Conservation (phyloP, 306 rosid species). For the Quercus berberidifolia region DNA sequence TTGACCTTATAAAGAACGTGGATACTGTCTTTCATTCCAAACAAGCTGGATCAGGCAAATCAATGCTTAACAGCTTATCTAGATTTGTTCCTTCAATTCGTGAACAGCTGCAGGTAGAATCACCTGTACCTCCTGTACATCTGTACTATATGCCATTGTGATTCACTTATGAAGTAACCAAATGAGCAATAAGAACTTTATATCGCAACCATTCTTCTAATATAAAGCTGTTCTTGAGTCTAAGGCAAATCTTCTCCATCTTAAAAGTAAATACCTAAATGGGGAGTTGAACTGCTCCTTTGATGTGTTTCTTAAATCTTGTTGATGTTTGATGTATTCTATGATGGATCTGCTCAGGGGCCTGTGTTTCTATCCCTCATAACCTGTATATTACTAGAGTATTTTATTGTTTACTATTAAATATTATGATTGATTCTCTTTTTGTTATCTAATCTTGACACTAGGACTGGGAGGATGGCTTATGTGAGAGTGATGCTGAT, state of each 20-base stretch:
- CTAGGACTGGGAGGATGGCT: slow-evolving; percentile 95
- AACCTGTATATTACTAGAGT: background rate
- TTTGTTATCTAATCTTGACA: slow-evolving; percentile 4
- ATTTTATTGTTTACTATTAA: background rate
- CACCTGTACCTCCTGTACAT: background rate
- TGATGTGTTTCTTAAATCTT: background rate
- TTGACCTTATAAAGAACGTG: slow-evolving; percentile 61
- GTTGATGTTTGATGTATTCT: background rate
- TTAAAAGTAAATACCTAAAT: background rate
- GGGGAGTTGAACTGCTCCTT: background rate
- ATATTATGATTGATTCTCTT: background rate
- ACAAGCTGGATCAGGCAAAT: slow-evolving; percentile 51
- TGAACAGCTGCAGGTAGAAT: slow-evolving; percentile 72
- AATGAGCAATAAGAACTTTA: background rate
- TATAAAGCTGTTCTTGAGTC: background rate
- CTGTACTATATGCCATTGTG: background rate
- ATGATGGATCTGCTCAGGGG: background rate
- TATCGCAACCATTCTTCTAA: background rate
- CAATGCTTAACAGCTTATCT: slow-evolving; percentile 43
- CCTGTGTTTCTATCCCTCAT: background rate
- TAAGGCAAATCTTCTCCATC: background rate
- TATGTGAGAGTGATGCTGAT: slow-evolving; percentile 85
- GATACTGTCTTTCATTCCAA: slow-evolving; percentile 67
- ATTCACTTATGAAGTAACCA: background rate
- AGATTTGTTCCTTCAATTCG: slow-evolving; percentile 61